Evolutionary conservation across 345 rosid species (phyloP), one percentile per base, ranked within the genome.

Genomic region (Salix caprea): DNA sequence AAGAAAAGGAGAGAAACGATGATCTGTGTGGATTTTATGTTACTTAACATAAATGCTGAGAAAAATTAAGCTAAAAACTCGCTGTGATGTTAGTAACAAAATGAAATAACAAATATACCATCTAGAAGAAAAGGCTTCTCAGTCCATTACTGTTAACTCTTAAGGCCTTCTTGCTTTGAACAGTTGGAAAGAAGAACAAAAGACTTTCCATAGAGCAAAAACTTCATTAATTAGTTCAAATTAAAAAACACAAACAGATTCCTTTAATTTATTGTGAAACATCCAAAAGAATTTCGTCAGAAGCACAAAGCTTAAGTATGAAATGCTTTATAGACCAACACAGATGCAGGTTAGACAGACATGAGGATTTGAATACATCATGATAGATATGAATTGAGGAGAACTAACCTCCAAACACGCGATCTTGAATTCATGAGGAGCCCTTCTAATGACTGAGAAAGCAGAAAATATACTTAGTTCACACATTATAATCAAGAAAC

Each of bases 361-460:
- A 39, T 13, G 23, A 74, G 42, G 26, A 23, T 48, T 52, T 21
- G 4, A 18, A 50, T 60, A 71, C 13, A 32, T 65, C 46, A 50
- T 30, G 75, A 50, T 26, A 65, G 39, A 26, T 6, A 16, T 54
- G 8, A 58, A 21, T 18, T 32, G 24, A 36, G 68, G 67, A 65
- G 46, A 82, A 81, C 94, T 76, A 80, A 96, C 99, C 99, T 92
- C 97, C 73, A 96, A 90, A 90, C 98, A 93, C n/a, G 89, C 84
- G n/a, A 96, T 96, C 90, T 96, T 96, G 91, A 96, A 96, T 83
- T 96, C 98, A 82, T 96, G 99, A 79, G 99, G 98, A 70, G 98
- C 97, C 85, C 98, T 91, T 82, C 99, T 89, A 61, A 96, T 91
- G 69, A 92, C 99, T 96, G 98, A 14, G 40, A 74, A 66, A 73